Conservation (phyloP, 164 flowering plant species). For the Magnolia kwangsiensis region DNA sequence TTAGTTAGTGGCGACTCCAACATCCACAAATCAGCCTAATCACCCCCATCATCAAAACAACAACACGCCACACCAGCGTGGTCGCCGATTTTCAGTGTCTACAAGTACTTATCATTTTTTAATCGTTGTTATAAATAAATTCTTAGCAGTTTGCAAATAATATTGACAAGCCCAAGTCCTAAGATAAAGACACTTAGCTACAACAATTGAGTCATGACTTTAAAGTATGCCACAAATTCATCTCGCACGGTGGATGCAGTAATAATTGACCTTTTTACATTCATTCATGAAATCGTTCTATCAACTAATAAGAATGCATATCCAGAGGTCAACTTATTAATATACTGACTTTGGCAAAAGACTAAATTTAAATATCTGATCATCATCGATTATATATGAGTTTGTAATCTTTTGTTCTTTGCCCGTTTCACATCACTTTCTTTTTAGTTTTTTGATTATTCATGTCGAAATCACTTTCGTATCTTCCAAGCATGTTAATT, state of each 20-base stretch:
- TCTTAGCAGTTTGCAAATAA: not conserved
- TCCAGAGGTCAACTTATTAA: not conserved
- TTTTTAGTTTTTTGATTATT: not conserved
- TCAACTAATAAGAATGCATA: not conserved
- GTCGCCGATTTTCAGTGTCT: too few species aligned
- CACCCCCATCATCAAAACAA: too few species aligned
- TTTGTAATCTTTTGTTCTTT: not conserved
- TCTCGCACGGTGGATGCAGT: not conserved
- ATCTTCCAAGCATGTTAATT: not conserved
- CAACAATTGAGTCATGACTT: not conserved
- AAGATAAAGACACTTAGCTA: not conserved
- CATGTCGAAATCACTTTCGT: not conserved
- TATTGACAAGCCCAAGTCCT: not conserved
- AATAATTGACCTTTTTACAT: not conserved
- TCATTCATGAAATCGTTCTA: not conserved
- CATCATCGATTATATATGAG: not conserved
- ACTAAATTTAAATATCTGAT: not conserved
- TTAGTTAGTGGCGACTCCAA: too few species aligned
- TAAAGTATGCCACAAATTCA: not conserved
- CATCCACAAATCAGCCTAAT: too few species aligned
- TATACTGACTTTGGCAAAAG: not conserved
- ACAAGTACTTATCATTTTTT: not conserved
- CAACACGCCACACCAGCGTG: too few species aligned
- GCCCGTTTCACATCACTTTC: not conserved
- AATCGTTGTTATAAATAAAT: not conserved